A percentile compares a stretch with the other conserved stretches of the same genome.
phyloP scores from a whole-genome alignment of 805 yeast genomes.

The Cyberlindnera nakhonratchasimensis region DNA sequence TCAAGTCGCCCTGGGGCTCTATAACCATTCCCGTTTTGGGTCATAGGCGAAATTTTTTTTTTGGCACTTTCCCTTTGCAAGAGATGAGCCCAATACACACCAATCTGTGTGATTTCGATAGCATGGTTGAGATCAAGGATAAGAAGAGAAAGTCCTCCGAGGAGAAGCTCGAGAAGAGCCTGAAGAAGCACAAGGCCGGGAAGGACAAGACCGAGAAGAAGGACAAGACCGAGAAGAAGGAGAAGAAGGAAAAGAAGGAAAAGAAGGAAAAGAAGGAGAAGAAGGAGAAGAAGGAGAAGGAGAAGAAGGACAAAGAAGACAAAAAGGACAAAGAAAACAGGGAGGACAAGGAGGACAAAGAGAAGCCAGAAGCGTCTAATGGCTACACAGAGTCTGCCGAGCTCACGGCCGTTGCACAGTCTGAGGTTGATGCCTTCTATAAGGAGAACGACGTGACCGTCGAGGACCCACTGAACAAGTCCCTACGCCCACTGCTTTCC shows the following conservation, averaged over 20 bases:
- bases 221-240: conserved; percentile 37
- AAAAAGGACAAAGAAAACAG: conserved; percentile 36
- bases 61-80: too few species aligned
- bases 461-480: conserved; percentile 57
- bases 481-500: conserved; percentile 63
- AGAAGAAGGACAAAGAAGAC: conserved; percentile 25
- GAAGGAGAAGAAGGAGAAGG: conserved; percentile 24
- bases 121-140: conserved; percentile 25
- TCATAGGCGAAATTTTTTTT: conserved; percentile 11
- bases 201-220: conserved; percentile 23
- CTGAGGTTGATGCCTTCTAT: conserved; percentile 60
- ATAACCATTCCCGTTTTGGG: conserved; percentile 8
- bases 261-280: conserved; percentile 18
- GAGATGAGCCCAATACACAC: conserved; percentile 14
- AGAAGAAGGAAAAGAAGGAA: conserved; percentile 31
- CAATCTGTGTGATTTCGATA: too few species aligned
- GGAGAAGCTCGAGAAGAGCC: conserved; percentile 18
- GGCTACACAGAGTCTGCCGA: conserved; percentile 38
- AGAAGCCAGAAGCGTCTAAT: conserved; percentile 21
- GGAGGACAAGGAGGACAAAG: conserved; percentile 30
- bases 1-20: too few species aligned
- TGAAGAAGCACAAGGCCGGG: conserved; percentile 19
- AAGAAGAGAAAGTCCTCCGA: conserved; percentile 27
- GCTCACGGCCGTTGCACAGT: conserved; percentile 41
- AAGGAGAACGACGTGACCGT: conserved; percentile 72